Evolutionary conservation across 1,284 basidiomycete species (phyloP), one percentile per base, ranked within the genome.

Genomic region (Ustilago crameri): DNA sequence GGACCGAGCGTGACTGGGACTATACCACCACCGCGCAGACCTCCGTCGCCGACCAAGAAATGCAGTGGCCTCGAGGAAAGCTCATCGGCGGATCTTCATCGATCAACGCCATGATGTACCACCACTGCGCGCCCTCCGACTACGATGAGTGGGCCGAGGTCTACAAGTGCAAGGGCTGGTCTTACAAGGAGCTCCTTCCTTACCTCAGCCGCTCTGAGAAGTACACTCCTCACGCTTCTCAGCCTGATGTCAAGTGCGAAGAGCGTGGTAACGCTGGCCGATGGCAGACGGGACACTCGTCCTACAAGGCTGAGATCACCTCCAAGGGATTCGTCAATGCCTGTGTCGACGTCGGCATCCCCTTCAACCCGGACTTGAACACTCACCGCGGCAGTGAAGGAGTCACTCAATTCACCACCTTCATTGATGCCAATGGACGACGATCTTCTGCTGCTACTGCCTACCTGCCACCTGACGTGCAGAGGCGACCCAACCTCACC

Each of bases 101-200:
- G 18, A 85, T 87, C 56, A 87, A 87, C 59, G 80, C 79, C 22
- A 73, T 73, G 70, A 65, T 86, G 43, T 68, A 68, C 41, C 76
- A 78, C 40, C 74, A 74, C 54, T 62, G 61, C 26, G 55, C 66
- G 3, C 70, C 64, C 14, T 56, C 57, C 2, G 75, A 78, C 61
- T 74, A 73, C 49, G 67, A 78, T 45, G 74, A 76, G 44, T 78
- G 74, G 74, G 62, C 53, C 4, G 46, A 74, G 15, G 43, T 51
- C 41, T 67, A 48, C 52, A 63, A 63, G 34, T 78, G 75, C 65
- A 74, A 71, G 40, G 75, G 74, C 35, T 78, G 75, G 75, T 52
- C 49, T 10, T 76, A 78, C 69, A 55, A 64, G 43, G 61, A 68
- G 17, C 47, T 78, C 9, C 35, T 43, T 24, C 71, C 69, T 15